phyloP scores from a whole-genome alignment of 768 basidiomycete species.

The Suillus subluteus region DNA sequence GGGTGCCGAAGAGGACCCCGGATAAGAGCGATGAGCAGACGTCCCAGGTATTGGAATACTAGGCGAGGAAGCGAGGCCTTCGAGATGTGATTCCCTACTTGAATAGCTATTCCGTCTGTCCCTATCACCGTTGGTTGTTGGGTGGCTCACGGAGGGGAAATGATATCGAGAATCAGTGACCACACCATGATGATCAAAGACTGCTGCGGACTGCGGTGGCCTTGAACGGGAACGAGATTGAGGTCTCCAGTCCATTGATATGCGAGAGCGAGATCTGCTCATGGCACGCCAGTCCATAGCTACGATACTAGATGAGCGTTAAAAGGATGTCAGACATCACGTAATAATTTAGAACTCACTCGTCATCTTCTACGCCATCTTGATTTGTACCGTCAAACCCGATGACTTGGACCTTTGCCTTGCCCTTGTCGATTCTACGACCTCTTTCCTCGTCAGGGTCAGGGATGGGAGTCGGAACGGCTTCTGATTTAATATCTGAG shows the following conservation, averaged over 20 bases:
- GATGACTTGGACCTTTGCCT: constrained; percentile 73
- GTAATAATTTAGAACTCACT: constrained; percentile 54
- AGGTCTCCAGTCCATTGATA: constrained; percentile 91
- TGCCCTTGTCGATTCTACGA: constrained; percentile 79
- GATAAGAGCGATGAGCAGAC: constrained; percentile 52
- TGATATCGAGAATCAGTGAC: constrained; percentile 47
- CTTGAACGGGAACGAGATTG: constrained; percentile 78
- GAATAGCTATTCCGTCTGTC: constrained; percentile 28
- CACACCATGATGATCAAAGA: constrained; percentile 50
- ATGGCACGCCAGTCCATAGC: constrained; percentile 94
- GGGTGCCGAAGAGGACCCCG: constrained; percentile 42
- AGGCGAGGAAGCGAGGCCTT: constrained; percentile 25
- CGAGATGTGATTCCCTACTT: constrained; percentile 24
- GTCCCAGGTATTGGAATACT: constrained; percentile 44
- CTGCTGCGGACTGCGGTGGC: constrained; percentile 57
- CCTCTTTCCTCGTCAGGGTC: constrained; percentile 58
- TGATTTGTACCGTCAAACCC: constrained; percentile 81
- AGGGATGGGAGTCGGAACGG: constrained; percentile 10
- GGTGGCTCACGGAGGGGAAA: constrained; percentile 39
- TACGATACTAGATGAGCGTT: constrained; percentile 45
- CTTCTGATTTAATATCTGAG: constrained; percentile 29
- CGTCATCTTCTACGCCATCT: constrained; percentile 71
- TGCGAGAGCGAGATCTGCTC: constrained; percentile 88
- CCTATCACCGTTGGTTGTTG: constrained; percentile 26
- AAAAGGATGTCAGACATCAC: constrained; percentile 25